A percentile compares a stretch with the other conserved stretches of the same genome.
Evolutionary conservation across 352 stramenopile genomes (phyloP).

Genomic region (Phytophthora ramorum): DNA sequence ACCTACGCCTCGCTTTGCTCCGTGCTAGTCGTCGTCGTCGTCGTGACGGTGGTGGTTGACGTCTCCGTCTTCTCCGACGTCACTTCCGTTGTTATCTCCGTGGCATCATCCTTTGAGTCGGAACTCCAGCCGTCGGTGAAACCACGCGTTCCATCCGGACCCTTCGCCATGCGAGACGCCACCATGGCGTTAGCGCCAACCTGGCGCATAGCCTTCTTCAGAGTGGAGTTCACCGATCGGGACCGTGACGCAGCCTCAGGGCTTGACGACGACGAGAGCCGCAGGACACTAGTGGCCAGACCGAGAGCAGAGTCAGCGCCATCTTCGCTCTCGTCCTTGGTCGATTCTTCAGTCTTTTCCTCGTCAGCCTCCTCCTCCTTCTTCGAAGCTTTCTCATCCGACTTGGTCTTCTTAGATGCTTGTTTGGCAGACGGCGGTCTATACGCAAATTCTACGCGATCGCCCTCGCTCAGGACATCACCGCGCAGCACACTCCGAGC

Average conservation of each 20-base stretch:
- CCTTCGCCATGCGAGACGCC: conserved; percentile 74
- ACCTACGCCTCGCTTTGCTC: conserved; percentile 20
- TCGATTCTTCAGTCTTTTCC: conserved; percentile 18
- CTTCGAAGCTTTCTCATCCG: conserved; percentile 22
- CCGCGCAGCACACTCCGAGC: conserved; percentile 64
- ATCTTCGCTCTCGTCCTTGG: conserved; percentile 19
- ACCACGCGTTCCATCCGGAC: conserved; percentile 74
- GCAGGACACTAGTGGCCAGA: conserved; percentile 60
- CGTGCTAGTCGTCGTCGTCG: conserved; percentile 18
- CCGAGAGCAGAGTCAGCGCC: conserved; percentile 26
- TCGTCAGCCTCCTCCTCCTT: conserved; percentile 20
- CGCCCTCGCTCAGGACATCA: conserved; percentile 64
- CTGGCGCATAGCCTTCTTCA: conserved; percentile 72
- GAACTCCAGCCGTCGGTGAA: conserved; percentile 66
- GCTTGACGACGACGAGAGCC: conserved; percentile 39
- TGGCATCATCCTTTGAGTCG: conserved; percentile 8
- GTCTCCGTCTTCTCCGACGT: conserved; percentile 6
- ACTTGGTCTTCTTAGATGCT: not conserved
- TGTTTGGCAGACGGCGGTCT: conserved; percentile 33
- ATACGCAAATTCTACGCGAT: conserved; percentile 80
- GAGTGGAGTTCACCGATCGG: conserved; percentile 70
- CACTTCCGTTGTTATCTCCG: not conserved
- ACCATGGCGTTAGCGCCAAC: conserved; percentile 67
- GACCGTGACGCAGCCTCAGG: conserved; percentile 30
- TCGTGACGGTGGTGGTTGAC: not conserved